Evolutionary conservation across 306 rosid genomes (phyloP), one percentile per base, ranked within the genome.

Genomic region (Malus fusca): DNA sequence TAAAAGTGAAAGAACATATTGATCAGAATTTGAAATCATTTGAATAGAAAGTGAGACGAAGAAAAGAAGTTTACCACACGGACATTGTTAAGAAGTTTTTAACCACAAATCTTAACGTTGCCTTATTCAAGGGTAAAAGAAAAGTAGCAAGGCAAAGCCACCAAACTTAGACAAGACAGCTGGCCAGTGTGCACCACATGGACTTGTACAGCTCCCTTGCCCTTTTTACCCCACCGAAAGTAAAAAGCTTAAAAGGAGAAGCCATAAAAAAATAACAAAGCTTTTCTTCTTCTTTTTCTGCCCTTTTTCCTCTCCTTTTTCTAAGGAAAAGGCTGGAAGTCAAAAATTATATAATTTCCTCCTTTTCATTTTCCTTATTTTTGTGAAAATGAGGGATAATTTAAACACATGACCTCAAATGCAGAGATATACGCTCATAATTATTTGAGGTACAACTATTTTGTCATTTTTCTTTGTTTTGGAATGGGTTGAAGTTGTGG

Each of bases 171-270:
- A 62, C 77, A 62, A 11, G 48, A 26, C 42, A 18, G 55, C 61
- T 30, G 35, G 30, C 60, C 69, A 74, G 44, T 61, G 15, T 8
- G 15, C 2, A 4, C 59, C 68, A 73, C 77, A 4, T 74, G 69
- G 44, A 28, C 44, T 3, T 73, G 37, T 21, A 2, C 48, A 21
- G 6, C 21, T 31, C 19, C 8, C 6, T 18, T 0, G 3, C 11
- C 40, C 26, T 62, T 28, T 74, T 62, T 46, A 74, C 70, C 69
- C 19, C 69, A 44, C 77, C 77, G 70, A 74, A 74, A 74, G 77
- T 44, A 8, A 74, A 73, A 44, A 63, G 46, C 25, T 1, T 22
- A 10, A 66, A 66, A 40, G 14, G 21, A 2, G 46, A n/a, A 62
- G 68, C 30, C 43, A 17, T 26, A 26, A 64, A 17, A 17, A 66